Evolutionary conservation across 352 stramenopile species (phyloP).

Genomic region (Globisporangium sylvaticum): DNA sequence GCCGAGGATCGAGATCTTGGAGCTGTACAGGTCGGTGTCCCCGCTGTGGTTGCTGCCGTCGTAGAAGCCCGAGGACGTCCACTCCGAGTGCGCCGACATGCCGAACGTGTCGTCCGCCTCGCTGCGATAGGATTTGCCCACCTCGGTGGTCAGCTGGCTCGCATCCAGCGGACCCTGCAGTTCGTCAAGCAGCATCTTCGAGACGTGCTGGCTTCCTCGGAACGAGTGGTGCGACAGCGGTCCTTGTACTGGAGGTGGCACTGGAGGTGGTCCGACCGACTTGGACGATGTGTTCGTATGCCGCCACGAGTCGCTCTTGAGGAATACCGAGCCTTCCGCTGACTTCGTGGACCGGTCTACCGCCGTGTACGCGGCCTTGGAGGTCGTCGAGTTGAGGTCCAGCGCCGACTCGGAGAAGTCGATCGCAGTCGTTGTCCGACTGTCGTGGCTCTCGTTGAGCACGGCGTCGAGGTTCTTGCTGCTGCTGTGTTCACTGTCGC

Average conservation of each 20-base stretch:
- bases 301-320: conserved; percentile 17
- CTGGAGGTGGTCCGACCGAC: background rate
- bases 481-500: background rate
- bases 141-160: conserved; percentile 7
- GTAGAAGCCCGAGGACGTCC: conserved; percentile 4
- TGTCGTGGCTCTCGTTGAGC: background rate
- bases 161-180: conserved; percentile 5
- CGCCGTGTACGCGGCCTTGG: background rate
- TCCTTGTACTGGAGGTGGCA: background rate
- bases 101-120: conserved; percentile 14
- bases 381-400: background rate
- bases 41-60: background rate
- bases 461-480: background rate
- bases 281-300: background rate
- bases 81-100: conserved; percentile 4
- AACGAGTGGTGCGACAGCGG: conserved; percentile 7
- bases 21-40: background rate
- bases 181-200: conserved; percentile 11
- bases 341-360: background rate
- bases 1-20: conserved; percentile 2
- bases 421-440: background rate
- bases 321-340: background rate
- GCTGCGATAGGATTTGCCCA: background rate
- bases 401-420: conserved; percentile 13
- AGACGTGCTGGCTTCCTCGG: conserved; percentile 12